Evolutionary conservation across 164 flowering plant species (phyloP).

Genomic region (Tetracentron sinense): DNA sequence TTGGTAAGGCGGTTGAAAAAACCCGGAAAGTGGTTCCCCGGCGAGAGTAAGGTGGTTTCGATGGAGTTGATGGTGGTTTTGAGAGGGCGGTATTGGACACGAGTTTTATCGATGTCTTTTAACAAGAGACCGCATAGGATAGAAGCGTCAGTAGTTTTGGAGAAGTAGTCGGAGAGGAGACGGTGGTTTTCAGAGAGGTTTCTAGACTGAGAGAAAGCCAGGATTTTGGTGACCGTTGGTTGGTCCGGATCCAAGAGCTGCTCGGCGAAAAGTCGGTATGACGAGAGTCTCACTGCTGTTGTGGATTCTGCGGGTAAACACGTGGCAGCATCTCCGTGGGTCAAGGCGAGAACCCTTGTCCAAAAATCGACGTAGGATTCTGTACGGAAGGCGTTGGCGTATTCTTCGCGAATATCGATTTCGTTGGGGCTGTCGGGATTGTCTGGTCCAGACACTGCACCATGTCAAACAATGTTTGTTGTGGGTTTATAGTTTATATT

Average conservation of each 20-base stretch:
- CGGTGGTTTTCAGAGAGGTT: constrained; percentile 22
- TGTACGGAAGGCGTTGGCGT: constrained; percentile 71
- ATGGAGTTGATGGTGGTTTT: constrained; percentile 28
- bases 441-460: not conserved
- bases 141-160: constrained; percentile 58
- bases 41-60: not conserved
- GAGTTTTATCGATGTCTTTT: constrained; percentile 43
- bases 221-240: constrained; percentile 35
- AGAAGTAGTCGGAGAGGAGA: constrained; percentile 50
- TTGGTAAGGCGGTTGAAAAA: constrained; percentile 20
- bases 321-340: constrained; percentile 19
- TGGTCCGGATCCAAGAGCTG: constrained; percentile 69
- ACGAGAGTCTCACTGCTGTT: constrained; percentile 53
- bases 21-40: constrained; percentile 10
- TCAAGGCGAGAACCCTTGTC: constrained; percentile 47
- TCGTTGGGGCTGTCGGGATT: not conserved
- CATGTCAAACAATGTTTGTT: no score
- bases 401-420: constrained; percentile 59
- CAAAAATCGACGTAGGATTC: constrained; percentile 68
- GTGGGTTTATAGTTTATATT: no score
- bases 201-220: constrained; percentile 16
- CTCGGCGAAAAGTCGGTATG: constrained; percentile 67
- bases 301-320: constrained; percentile 31
- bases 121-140: constrained; percentile 41
- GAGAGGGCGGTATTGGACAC: constrained; percentile 30